Conservation (phyloP, 805 yeast genomes). For the Sugiyamaella americana region DNA sequence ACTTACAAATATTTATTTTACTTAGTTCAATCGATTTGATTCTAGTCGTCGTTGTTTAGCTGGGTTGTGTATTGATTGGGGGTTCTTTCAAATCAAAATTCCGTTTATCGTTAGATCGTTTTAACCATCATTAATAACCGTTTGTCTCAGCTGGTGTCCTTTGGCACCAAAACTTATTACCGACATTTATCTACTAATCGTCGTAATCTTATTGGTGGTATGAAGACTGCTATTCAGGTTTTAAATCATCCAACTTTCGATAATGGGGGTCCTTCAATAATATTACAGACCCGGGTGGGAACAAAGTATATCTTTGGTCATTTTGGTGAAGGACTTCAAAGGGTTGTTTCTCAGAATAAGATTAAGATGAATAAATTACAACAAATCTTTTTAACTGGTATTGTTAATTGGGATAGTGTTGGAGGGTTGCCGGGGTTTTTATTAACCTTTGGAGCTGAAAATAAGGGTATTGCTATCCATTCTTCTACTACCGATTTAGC, state of each 20-base stretch:
- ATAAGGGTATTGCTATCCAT: constrained; percentile 45
- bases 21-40: no score
- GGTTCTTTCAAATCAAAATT: no score
- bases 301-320: constrained; percentile 66
- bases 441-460: constrained; percentile 57
- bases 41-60: no score
- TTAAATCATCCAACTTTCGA: constrained; percentile 43
- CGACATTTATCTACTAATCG: background rate
- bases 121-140: no score
- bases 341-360: constrained; percentile 59
- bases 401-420: constrained; percentile 62
- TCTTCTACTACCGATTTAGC: constrained; percentile 1
- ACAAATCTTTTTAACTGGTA: constrained; percentile 72
- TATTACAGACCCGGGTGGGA: constrained; percentile 45
- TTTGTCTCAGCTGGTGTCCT: background rate
- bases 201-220: constrained; percentile 12
- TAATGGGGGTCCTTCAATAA: constrained; percentile 42
- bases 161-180: background rate
- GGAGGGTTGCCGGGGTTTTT: constrained; percentile 93
- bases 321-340: constrained; percentile 79
- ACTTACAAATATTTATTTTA: no score
- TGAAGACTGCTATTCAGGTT: constrained; percentile 28
- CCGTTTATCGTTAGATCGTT: no score
- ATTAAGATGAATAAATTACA: constrained; percentile 52
- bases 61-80: no score